Evolutionary conservation across 352 stramenopile species (phyloP).

Genomic region (Pythium oligandrum): DNA sequence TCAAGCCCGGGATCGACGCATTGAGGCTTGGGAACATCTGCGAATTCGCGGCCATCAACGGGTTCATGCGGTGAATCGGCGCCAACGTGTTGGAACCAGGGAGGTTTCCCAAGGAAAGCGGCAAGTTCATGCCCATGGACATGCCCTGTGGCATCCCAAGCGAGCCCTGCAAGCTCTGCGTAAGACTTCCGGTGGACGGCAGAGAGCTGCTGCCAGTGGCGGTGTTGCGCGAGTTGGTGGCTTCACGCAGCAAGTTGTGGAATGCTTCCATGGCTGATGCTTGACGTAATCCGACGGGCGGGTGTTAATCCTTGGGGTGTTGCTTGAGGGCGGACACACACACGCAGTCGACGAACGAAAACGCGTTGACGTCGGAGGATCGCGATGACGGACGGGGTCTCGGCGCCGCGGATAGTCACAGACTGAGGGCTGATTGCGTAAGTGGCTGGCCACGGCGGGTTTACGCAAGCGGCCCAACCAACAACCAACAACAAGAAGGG

Average conservation of each 20-base stretch:
- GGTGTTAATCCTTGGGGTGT: too few relatives aligned
- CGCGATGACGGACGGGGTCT: not conserved
- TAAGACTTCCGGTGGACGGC: slow-evolving; percentile 26
- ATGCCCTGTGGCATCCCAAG: slow-evolving; percentile 45
- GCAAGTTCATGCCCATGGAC: slow-evolving; percentile 62
- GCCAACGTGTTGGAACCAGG: slow-evolving; percentile 40
- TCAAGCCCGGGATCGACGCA: slow-evolving; percentile 14
- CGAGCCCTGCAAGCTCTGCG: slow-evolving; percentile 27
- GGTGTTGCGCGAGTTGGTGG: slow-evolving; percentile 46
- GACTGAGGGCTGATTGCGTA: slow-evolving; percentile 18
- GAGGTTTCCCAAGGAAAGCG: slow-evolving; percentile 46
- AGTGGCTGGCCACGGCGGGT: slow-evolving; percentile 4
- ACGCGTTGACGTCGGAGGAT: not conserved
- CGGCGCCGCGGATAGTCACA: not conserved
- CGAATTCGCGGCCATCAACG: slow-evolving; percentile 55
- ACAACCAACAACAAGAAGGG: not conserved
- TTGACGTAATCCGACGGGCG: too few relatives aligned
- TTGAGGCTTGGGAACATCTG: slow-evolving; percentile 59
- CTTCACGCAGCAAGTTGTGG: slow-evolving; percentile 72
- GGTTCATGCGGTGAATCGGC: slow-evolving; percentile 71
- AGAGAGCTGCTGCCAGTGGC: slow-evolving; percentile 10
- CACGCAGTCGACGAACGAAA: not conserved
- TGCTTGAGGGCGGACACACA: not conserved
- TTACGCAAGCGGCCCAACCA: slow-evolving; percentile 19
- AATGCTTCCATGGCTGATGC: slow-evolving; percentile 57